Conservation (phyloP, 1,284 basidiomycete species). For the Trametes versicolor region DNA sequence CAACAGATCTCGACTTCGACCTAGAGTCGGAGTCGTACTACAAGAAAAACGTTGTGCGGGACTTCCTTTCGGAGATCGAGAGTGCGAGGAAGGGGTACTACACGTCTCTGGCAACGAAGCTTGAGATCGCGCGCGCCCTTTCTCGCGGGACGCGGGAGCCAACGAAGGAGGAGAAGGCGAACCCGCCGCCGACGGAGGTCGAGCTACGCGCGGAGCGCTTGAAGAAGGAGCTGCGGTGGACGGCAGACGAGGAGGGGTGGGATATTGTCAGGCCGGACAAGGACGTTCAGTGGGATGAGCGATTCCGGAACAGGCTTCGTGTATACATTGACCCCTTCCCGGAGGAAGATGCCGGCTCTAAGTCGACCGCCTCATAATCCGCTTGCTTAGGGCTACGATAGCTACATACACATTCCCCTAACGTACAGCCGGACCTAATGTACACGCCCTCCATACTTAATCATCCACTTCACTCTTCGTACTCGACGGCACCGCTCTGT, state of each 20-base stretch:
- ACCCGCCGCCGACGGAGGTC: constrained; percentile 89
- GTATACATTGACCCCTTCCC: constrained; percentile 65
- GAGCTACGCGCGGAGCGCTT: constrained; percentile 86
- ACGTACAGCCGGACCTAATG: constrained; percentile 26
- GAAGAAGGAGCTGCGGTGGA: constrained; percentile 90
- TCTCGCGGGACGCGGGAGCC: constrained; percentile 83
- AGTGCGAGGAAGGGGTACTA: constrained; percentile 85
- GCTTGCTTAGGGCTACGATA: not conserved
- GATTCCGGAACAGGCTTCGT: constrained; percentile 71
- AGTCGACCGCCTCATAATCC: constrained; percentile 17
- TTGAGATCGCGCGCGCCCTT: constrained; percentile 83
- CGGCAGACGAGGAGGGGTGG: constrained; percentile 80
- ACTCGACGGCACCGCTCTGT: constrained; percentile 51
- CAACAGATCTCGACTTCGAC: constrained; percentile 81
- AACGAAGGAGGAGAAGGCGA: constrained; percentile 83
- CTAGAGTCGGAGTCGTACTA: constrained; percentile 74
- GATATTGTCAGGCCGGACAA: constrained; percentile 73
- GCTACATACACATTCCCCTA: constrained; percentile 18
- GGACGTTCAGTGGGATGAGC: constrained; percentile 80
- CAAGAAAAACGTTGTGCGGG: constrained; percentile 69
- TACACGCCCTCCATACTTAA: constrained; percentile 27
- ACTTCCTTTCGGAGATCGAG: constrained; percentile 68
- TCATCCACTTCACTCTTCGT: constrained; percentile 33
- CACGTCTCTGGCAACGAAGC: constrained; percentile 69
- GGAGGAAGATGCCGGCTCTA: constrained; percentile 8